These are phyloP conservation scores for Pseudogymnoascus sp. DNA, from an alignment of 2,329 filamentous ascomycete genomes.

Conservation along the genomic window DNA sequence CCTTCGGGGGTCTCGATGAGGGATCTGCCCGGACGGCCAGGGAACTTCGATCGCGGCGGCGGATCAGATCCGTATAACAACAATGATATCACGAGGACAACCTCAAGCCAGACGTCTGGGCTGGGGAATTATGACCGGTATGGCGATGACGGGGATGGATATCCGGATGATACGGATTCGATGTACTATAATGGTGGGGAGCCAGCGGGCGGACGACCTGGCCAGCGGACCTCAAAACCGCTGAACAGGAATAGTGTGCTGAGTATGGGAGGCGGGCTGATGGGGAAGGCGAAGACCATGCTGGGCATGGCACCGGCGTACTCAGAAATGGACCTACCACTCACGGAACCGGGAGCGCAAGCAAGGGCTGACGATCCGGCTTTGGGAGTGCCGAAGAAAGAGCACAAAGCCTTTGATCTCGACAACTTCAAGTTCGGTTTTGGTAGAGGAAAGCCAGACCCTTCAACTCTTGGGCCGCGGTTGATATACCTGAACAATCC, in stretches of 20 bases:
- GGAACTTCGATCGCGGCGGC: slow-evolving; percentile 18
- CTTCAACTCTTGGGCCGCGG: slow-evolving; percentile 81
- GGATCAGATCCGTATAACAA: slow-evolving; percentile 21
- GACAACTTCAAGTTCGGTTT: slow-evolving; percentile 90
- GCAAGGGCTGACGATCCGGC: slow-evolving; percentile 34
- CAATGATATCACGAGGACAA: slow-evolving; percentile 38
- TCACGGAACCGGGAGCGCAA: slow-evolving; percentile 67
- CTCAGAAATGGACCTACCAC: slow-evolving; percentile 94
- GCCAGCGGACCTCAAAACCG: slow-evolving; percentile 37
- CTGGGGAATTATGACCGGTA: slow-evolving; percentile 87
- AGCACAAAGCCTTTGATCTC: slow-evolving; percentile 54
- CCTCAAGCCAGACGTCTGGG: slow-evolving; percentile 66
- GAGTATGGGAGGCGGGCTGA: slow-evolving; percentile 74
- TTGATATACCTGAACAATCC: slow-evolving; percentile 96
- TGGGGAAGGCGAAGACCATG: slow-evolving; percentile 83
- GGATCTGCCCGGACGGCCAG: slow-evolving; percentile 31
- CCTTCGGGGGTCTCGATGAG: slow-evolving; percentile 42
- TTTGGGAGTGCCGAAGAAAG: slow-evolving; percentile 34
- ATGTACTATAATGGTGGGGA: slow-evolving; percentile 54
- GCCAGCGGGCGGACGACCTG: slow-evolving; percentile 31
- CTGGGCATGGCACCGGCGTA: slow-evolving; percentile 81
- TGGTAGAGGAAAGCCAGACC: slow-evolving; percentile 75
- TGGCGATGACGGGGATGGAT: slow-evolving; percentile 79
- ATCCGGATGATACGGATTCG: slow-evolving; percentile 68
- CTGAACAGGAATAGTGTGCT: slow-evolving; percentile 84